A percentile compares a stretch with the other conserved stretches of the same genome.
Conservation (phyloP, 2,329 filamentous ascomycete species). For the Botrytis elliptica region DNA sequence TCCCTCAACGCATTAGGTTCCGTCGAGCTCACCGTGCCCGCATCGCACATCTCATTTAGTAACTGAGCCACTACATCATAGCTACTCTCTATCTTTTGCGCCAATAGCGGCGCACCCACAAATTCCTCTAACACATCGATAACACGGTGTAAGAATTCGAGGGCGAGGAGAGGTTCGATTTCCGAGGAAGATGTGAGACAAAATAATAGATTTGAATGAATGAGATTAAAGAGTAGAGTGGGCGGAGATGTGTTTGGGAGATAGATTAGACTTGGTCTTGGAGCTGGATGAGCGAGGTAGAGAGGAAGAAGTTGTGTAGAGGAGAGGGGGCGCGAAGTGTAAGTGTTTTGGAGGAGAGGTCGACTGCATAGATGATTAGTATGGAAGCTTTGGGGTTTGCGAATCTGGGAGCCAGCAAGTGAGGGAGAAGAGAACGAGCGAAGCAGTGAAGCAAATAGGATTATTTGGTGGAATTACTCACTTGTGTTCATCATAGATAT, state of each 20-base stretch:
- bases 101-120: conserved; percentile 80
- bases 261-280: conserved; percentile 84
- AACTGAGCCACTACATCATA: conserved; percentile 95
- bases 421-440: neutral
- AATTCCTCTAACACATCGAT: conserved; percentile 94
- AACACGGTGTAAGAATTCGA: conserved; percentile 92
- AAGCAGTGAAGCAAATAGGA: conserved; percentile 26
- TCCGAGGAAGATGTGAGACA: conserved; percentile 82
- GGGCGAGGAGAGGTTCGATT: conserved; percentile 81
- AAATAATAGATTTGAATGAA: conserved; percentile 85
- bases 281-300: conserved; percentile 78
- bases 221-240: conserved; percentile 82
- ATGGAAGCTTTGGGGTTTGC: conserved; percentile 2
- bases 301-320: conserved; percentile 76
- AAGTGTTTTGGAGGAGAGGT: conserved; percentile 84
- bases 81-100: conserved; percentile 80
- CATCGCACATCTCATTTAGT: conserved; percentile 94
- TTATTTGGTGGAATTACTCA: conserved; percentile 44
- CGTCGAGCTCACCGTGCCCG: conserved; percentile 81
- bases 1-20: conserved; percentile 92
- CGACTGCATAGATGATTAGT: conserved; percentile 52
- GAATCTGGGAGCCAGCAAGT: neutral
- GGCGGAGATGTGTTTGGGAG: conserved; percentile 78
- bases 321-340: conserved; percentile 76
- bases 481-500: conserved; percentile 97